Percentiles rank a stretch among this genome's conserved stretches.
Evolutionary conservation across 805 yeast species (phyloP).

Genomic region (Kockiozyma suomiensis): DNA sequence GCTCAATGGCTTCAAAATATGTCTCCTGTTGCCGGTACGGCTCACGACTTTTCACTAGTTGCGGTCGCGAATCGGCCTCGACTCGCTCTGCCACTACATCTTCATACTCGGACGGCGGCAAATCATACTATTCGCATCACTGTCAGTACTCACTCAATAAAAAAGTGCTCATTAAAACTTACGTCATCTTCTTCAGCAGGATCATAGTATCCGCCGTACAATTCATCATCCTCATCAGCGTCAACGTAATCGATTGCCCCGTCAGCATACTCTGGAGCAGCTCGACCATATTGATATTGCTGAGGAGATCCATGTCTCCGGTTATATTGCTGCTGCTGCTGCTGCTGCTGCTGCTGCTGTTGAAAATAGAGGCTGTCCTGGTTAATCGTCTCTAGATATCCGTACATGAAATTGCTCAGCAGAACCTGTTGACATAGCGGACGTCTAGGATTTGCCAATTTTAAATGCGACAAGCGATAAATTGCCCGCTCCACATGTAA

Average conservation of each 20-base stretch:
- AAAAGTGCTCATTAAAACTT: background rate
- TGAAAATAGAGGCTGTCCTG: slow-evolving; percentile 50
- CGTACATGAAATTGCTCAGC: slow-evolving; percentile 95
- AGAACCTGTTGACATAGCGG: slow-evolving; percentile 90
- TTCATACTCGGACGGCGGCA: slow-evolving; percentile 5
- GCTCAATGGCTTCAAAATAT: slow-evolving; percentile 20
- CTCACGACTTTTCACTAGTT: background rate
- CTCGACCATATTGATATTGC: slow-evolving; percentile 7
- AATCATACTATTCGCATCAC: background rate
- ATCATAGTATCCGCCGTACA: slow-evolving; percentile 12
- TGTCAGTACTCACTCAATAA: background rate
- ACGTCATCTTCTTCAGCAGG: slow-evolving; percentile 16
- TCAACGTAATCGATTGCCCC: slow-evolving; percentile 3
- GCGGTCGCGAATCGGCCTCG: background rate
- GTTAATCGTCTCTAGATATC: slow-evolving; percentile 90
- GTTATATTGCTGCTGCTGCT: slow-evolving; percentile 20
- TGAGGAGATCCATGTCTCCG: slow-evolving; percentile 5
- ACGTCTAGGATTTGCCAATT: slow-evolving; percentile 90
- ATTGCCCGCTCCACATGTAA: slow-evolving; percentile 96
- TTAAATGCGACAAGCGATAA: slow-evolving; percentile 87
- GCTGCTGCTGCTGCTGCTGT: slow-evolving; percentile 23
- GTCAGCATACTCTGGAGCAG: background rate
- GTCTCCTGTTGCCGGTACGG: slow-evolving; percentile 17
- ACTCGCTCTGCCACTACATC: background rate
- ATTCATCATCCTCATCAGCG: slow-evolving; percentile 12